Evolutionary conservation across 257 asterid genomes (phyloP).

Genomic region (Solanum gracilifrons): DNA sequence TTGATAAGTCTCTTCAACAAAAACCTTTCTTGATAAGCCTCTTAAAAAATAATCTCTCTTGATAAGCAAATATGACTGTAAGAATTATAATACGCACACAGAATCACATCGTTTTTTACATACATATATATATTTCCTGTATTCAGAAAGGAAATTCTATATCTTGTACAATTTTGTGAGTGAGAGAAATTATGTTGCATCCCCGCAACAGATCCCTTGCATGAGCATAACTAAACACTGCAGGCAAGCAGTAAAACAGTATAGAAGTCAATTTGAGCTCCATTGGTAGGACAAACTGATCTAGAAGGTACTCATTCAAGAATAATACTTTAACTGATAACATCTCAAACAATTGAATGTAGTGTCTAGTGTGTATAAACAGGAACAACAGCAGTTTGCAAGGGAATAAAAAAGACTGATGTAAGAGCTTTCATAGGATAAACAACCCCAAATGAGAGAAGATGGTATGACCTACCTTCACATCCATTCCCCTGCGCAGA

Average conservation of each 20-base stretch:
- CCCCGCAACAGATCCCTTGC: background rate
- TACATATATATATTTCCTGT: background rate
- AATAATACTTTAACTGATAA: background rate
- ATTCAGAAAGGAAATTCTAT: background rate
- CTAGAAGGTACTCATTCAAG: background rate
- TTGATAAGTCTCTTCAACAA: background rate
- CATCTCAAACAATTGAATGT: background rate
- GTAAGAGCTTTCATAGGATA: conserved; percentile 1
- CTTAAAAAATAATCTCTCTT: background rate
- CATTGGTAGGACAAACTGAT: background rate
- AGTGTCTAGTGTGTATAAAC: background rate
- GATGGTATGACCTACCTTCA: conserved; percentile 44
- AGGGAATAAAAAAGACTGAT: background rate
- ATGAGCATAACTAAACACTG: background rate
- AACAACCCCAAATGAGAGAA: background rate
- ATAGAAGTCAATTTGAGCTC: background rate
- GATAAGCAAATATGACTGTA: background rate
- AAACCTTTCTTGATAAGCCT: background rate
- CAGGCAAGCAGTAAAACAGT: background rate
- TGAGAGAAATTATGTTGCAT: background rate
- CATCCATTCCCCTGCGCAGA: conserved; percentile 85
- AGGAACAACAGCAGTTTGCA: background rate
- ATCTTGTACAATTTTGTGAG: background rate
- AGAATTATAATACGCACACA: background rate
- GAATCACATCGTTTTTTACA: background rate